Base-by-base conservation (phyloP, 2,329 filamentous ascomycete species). In the Ophiostoma populinum region DNA sequence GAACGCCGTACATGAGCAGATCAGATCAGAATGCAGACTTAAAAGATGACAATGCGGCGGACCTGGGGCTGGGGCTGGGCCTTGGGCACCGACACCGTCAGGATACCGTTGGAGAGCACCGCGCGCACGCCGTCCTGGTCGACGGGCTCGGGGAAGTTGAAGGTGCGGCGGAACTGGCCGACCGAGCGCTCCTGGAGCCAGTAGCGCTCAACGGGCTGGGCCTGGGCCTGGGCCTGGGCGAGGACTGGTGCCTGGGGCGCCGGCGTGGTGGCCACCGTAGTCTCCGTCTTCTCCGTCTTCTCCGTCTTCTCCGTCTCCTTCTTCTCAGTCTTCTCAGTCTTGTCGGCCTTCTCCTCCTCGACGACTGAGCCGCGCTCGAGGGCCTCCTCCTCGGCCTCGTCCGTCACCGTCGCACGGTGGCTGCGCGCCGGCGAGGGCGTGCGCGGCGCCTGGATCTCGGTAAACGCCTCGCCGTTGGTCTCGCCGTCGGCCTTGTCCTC, bases 101-200 rank as follows among this genome's bases (percentile, higher is more conserved):
- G 58, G 42, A 80, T 61, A 19, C 77, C 77, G 41, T 80, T 67
- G 53, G 70, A 66, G 46, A 81, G 66, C 36, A 51, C 62, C 33
- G 77, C 77, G 29, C 54, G 60, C 37, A 82, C 75, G 3, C 48
- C 55, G 12, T 73, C 68, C 46, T 70, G 65, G 48, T 79, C 70
- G 41, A 82, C 64, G 19, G 65, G 66, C 35, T 56, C 55, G 1
- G 75, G 72, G 59, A 82, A 81, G 51, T 59, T 68, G 58, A 81
- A 81, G 40, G 63, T 69, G 43, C 77, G 68, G 32, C 67, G 63
- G 57, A 81, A 82, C 44, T 74, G 65, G 51, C 76, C 76, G 39
- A 75, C 57, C 40, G 62, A 67, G 46, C 74, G 71, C 57, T 80
- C 75, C 24, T 63, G 61, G 42, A 75, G 59, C 80, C 80, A 87